These are phyloP conservation scores for Gossypium sturtianum DNA, from an alignment of 345 rosid genomes.

Conservation along the genomic window DNA sequence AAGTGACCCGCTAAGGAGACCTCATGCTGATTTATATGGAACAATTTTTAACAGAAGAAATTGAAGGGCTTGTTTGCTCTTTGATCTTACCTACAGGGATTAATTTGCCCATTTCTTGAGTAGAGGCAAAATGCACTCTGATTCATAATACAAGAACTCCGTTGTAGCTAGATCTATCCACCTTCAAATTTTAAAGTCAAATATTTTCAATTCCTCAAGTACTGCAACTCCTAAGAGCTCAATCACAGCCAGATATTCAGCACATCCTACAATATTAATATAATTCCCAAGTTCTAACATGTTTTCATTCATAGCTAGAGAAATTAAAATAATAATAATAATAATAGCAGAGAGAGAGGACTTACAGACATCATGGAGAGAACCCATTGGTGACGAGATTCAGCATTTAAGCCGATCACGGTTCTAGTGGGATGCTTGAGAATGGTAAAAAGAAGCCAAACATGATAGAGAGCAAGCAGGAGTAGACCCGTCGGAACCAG, in stretches of 20 bases:
- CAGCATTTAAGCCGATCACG: conserved; percentile 73
- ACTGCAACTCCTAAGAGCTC: not conserved
- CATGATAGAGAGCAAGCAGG: conserved; percentile 33
- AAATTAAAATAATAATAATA: not conserved
- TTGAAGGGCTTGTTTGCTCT: too few species aligned
- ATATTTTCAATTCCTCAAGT: not conserved
- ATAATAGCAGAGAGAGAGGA: not conserved
- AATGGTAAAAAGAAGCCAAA: conserved; percentile 41
- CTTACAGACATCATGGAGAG: conserved; percentile 63
- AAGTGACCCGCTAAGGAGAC: too few species aligned
- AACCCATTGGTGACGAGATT: conserved; percentile 81
- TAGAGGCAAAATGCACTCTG: too few species aligned
- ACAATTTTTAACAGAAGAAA: too few species aligned
- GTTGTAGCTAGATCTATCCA: not conserved
- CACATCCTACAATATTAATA: not conserved
- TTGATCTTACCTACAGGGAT: too few species aligned
- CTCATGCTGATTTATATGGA: too few species aligned
- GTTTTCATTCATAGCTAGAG: not conserved
- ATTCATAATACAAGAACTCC: too few species aligned
- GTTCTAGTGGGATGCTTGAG: conserved; percentile 32
- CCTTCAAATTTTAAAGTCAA: not conserved
- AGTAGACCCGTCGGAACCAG: conserved; percentile 42
- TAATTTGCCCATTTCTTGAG: too few species aligned
- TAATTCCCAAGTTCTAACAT: not conserved
- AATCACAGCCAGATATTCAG: not conserved